Conservation (phyloP, 139 green algal species). For the Ulvella scutata region DNA sequence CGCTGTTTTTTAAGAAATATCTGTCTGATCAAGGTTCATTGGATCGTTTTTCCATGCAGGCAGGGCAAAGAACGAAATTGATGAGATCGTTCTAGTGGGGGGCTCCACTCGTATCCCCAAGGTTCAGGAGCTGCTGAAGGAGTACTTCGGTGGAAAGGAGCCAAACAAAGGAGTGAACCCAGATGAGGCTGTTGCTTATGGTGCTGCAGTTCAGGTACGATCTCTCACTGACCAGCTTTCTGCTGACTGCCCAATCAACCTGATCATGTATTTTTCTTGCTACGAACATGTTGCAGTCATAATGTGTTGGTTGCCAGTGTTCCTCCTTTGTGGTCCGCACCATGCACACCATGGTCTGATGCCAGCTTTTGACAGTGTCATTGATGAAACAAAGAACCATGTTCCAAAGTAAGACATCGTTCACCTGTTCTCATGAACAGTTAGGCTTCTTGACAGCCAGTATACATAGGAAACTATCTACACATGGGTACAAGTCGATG, state of each 20-base stretch:
- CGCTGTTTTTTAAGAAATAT: slow-evolving; percentile 8
- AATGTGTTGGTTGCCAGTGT: neutral
- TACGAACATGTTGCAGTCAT: neutral
- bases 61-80: slow-evolving; percentile 4
- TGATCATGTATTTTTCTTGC: no score
- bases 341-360: neutral
- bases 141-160: slow-evolving; percentile 84
- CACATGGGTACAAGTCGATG: no score
- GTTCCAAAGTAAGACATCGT: no score
- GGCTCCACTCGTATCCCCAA: slow-evolving; percentile 91
- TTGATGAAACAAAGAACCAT: no score
- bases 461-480: no score
- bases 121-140: slow-evolving; percentile 74
- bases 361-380: neutral
- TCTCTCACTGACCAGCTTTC: no score
- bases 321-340: neutral
- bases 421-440: no score
- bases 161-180: slow-evolving; percentile 92
- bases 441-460: no score
- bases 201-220: slow-evolving; percentile 77
- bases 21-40: no score
- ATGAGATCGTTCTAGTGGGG: slow-evolving; percentile 94
- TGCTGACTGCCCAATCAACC: no score
- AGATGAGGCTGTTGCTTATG: slow-evolving; percentile 85
- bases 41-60: no score